phyloP scores from a whole-genome alignment of 805 yeast genomes.

The Peterozyma xylosa region DNA sequence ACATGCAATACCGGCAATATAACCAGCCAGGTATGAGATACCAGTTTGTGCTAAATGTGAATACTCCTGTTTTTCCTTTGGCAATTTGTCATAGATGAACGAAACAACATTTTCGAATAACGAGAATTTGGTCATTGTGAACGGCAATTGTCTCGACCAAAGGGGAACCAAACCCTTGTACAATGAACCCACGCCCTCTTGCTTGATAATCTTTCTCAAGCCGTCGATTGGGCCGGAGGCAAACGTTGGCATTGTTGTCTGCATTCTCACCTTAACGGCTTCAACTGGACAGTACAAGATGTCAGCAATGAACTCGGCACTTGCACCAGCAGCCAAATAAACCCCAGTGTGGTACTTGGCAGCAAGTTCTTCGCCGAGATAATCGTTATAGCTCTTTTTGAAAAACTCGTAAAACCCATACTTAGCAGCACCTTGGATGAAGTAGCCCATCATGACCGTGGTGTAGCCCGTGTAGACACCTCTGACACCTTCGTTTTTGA shows the following conservation, averaged over 20 bases:
- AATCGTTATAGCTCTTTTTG: slow-evolving; percentile 3
- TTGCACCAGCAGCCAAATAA: slow-evolving; percentile 80
- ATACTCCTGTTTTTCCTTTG: slow-evolving; percentile 4
- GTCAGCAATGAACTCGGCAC: slow-evolving; percentile 90
- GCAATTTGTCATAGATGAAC: slow-evolving; percentile 5
- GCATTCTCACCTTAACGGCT: slow-evolving; percentile 88
- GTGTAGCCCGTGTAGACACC: slow-evolving; percentile 13
- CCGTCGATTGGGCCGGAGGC: slow-evolving; percentile 95
- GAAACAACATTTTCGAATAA: slow-evolving; percentile 9
- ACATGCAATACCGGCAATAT: slow-evolving; percentile 8
- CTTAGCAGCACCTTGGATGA: slow-evolving; percentile 7
- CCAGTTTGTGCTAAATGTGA: slow-evolving; percentile 6
- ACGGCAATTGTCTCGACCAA: slow-evolving; percentile 9
- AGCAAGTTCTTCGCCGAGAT: slow-evolving; percentile 58
- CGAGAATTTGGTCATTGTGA: slow-evolving; percentile 9
- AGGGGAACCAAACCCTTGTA: slow-evolving; percentile 72
- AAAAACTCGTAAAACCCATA: slow-evolving; percentile 8
- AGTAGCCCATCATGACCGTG: slow-evolving; percentile 8
- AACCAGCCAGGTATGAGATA: slow-evolving; percentile 6
- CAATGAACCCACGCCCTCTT: slow-evolving; percentile 87
- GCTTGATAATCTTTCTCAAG: slow-evolving; percentile 62
- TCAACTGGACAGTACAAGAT: slow-evolving; percentile 95
- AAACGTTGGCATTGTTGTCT: slow-evolving; percentile 75
- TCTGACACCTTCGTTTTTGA: slow-evolving; percentile 31
- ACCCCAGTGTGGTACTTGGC: slow-evolving; percentile 10